Evolutionary conservation across 257 asterid genomes (phyloP).

Genomic region (Oldenlandia corymbosa): DNA sequence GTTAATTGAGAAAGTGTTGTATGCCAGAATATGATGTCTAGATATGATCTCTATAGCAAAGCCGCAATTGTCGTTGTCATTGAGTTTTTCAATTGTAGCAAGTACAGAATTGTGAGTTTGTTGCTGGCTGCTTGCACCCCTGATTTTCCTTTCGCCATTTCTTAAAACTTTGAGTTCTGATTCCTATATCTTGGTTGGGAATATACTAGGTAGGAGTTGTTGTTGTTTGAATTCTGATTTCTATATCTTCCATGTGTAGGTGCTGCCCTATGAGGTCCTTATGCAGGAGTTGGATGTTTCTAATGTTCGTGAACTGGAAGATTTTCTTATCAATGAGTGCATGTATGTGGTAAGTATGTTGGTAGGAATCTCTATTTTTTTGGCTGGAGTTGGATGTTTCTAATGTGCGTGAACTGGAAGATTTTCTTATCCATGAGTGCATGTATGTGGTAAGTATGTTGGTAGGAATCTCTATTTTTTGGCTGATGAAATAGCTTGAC

Average conservation of each 20-base stretch:
- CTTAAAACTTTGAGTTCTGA: too few relatives aligned
- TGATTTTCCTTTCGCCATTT: neutral
- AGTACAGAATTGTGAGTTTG: too few relatives aligned
- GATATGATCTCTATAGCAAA: too few relatives aligned
- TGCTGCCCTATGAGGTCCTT: conserved; percentile 76
- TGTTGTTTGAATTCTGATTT: conserved; percentile 5
- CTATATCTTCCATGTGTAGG: conserved; percentile 36
- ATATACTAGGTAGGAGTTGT: too few relatives aligned
- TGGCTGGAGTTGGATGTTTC: conserved; percentile 87
- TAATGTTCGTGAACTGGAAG: conserved; percentile 94
- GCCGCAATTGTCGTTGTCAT: too few relatives aligned
- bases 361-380: too few relatives aligned
- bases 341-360: conserved; percentile 85
- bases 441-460: conserved; percentile 85
- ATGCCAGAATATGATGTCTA: too few relatives aligned
- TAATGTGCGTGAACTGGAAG: conserved; percentile 94
- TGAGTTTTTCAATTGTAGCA: too few relatives aligned
- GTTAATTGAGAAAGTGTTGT: too few relatives aligned
- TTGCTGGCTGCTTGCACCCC: neutral
- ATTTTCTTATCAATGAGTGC: conserved; percentile 95
- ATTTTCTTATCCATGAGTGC: conserved; percentile 94
- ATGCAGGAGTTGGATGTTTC: conserved; percentile 90
- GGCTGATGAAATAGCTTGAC: neutral
- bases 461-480: conserved; percentile 1
- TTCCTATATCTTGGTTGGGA: too few relatives aligned